Percentiles rank a stretch among this genome's conserved stretches.
phyloP scores from a whole-genome alignment of 176 grass and related monocot genomes.

The Oryza meyeriana region DNA sequence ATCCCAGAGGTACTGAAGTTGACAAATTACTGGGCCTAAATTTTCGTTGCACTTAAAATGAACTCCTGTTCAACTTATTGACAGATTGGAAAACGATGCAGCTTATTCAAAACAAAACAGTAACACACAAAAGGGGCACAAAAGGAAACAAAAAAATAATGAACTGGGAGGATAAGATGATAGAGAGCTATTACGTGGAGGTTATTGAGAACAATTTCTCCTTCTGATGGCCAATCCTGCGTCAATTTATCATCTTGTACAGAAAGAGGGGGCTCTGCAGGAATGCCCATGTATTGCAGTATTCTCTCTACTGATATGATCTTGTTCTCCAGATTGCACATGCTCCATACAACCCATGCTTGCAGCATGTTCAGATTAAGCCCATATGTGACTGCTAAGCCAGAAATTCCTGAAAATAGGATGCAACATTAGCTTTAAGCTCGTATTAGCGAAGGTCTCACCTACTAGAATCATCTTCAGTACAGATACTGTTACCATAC shows the following conservation, averaged over 20 bases:
- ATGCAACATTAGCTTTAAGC: not conserved
- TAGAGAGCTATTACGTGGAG: constrained; percentile 50
- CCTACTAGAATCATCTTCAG: not conserved
- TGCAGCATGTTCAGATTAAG: constrained; percentile 84
- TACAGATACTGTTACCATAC: constrained; percentile 38
- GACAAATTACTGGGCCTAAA: not conserved
- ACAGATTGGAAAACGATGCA: not conserved
- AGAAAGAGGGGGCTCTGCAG: constrained; percentile 67
- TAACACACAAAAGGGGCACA: not conserved
- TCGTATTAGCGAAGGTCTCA: not conserved
- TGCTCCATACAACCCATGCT: constrained; percentile 66
- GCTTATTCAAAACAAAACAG: not conserved
- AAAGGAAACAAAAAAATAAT: not conserved
- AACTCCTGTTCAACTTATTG: not conserved
- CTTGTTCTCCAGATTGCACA: constrained; percentile 77
- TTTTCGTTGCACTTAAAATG: not conserved
- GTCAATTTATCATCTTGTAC: constrained; percentile 44
- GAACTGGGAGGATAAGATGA: not conserved
- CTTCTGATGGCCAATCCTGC: constrained; percentile 48
- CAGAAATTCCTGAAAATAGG: constrained; percentile 63
- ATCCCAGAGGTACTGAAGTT: not conserved
- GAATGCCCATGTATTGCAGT: constrained; percentile 77
- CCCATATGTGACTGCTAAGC: constrained; percentile 84
- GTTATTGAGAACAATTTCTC: constrained; percentile 57
- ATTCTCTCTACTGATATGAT: constrained; percentile 95